Base-by-base conservation (phyloP, 164 flowering plant species). In the Sedum album region DNA sequence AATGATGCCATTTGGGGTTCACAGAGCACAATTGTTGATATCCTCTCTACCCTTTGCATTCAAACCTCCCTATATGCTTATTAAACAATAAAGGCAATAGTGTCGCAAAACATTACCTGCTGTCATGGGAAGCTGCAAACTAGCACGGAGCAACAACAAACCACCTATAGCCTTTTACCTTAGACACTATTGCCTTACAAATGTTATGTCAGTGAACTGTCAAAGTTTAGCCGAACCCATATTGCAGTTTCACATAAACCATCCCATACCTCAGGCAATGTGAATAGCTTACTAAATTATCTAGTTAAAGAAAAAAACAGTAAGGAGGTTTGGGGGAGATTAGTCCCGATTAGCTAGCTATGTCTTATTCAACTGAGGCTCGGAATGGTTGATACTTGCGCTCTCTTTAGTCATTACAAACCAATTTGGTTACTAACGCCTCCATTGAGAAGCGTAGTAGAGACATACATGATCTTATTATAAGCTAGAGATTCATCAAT, bases 81-180 rank as follows among this genome's bases (percentile, higher is more conserved):
- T 57, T 33, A 57, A 57, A 26, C 33, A 28, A 13, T 57, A 57
- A 57, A 26, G 10, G 7, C 3, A 35, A n/a, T n/a, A n/a, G n/a
- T n/a, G n/a, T n/a, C n/a, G 60, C 33, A 57, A 57, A 20, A 57
- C 33, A 25, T 14, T 28, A 26, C 33, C 33, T 57, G 62, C 20
- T 57, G 33, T 57, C 62, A 13, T 26, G 20, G 60, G 33, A 28
- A 28, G 62, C 62, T 28, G 5, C 20, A 28, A 57, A 28, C 62
- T 2, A 57, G 62, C 61, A 57, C 62, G 33, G 62, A 57, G 18
- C 62, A 57, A 57, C 62, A 26, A 28, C 60, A 11, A 55, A 57
- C 62, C 14, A 28, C 33, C 62, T 21, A n/a, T n/a, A n/a, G 20
- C 62, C 28, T 6, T 28, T 35, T 35, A 13, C 62, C 33, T 57